Conservation (phyloP, 768 basidiomycete species). For the Russula sp. region DNA sequence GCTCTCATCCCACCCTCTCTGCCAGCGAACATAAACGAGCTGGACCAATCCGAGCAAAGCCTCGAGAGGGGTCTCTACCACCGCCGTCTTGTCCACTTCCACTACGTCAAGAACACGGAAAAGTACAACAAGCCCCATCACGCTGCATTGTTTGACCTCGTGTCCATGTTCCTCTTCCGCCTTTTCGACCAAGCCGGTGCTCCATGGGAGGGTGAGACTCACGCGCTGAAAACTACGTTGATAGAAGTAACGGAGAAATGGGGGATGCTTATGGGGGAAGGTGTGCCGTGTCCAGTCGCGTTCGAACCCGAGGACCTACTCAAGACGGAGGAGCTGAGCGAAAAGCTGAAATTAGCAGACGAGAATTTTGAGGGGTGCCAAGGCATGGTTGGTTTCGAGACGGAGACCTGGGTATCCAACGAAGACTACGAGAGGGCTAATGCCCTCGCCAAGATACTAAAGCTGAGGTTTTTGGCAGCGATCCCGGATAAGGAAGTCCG, state of each 20-base stretch:
- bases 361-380: background rate
- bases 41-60: conserved; percentile 33
- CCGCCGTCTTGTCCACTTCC: conserved; percentile 42
- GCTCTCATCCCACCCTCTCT: conserved; percentile 35
- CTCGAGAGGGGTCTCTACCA: conserved; percentile 33
- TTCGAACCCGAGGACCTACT: conserved; percentile 41
- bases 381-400: background rate
- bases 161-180: conserved; percentile 30
- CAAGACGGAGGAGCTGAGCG: conserved; percentile 34
- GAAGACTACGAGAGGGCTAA: background rate
- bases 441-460: background rate
- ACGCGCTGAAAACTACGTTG: conserved; percentile 39
- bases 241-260: conserved; percentile 38
- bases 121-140: conserved; percentile 32
- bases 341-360: background rate
- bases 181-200: conserved; percentile 39
- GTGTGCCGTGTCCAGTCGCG: conserved; percentile 37
- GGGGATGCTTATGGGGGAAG: conserved; percentile 35
- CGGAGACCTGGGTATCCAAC: background rate
- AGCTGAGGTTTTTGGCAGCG: background rate
- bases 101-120: conserved; percentile 40
- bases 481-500: conserved; percentile 29
- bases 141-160: background rate
- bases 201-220: conserved; percentile 42
- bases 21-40: conserved; percentile 36